phyloP scores from a whole-genome alignment of 2,329 filamentous ascomycete species.

The Emmonsiellopsis sp. region DNA sequence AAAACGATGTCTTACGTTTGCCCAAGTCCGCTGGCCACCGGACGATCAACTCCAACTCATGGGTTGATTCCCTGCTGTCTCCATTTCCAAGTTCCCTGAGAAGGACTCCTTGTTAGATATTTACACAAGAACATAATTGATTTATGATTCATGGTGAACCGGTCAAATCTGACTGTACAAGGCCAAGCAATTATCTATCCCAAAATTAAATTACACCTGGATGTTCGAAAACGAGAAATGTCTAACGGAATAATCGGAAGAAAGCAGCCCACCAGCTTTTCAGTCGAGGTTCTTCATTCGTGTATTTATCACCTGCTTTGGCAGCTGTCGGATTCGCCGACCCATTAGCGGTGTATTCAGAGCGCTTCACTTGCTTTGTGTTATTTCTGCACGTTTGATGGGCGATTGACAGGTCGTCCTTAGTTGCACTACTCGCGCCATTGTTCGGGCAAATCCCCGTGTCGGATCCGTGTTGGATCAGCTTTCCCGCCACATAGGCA shows the following conservation, averaged over 20 bases:
- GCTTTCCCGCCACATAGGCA: constrained; percentile 45
- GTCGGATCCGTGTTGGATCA: constrained; percentile 23
- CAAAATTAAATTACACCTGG: background rate
- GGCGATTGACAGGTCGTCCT: background rate
- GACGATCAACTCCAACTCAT: constrained; percentile 88
- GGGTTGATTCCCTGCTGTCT: constrained; percentile 48
- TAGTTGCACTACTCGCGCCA: constrained; percentile 12
- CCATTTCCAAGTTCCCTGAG: background rate
- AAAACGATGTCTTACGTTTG: constrained; percentile 92
- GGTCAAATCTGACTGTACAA: background rate
- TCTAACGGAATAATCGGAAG: constrained; percentile 6
- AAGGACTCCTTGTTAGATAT: no score
- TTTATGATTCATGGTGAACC: no score
- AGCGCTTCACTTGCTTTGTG: background rate
- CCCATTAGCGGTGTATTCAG: background rate
- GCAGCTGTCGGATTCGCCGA: background rate
- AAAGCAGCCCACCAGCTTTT: constrained; percentile 9
- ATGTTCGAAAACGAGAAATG: background rate
- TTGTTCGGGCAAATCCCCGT: constrained; percentile 5
- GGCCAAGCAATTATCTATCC: background rate
- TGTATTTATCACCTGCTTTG: background rate
- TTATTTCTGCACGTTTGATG: background rate
- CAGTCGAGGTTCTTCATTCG: background rate
- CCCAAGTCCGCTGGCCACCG: constrained; percentile 92
- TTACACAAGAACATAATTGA: no score